Evolutionary conservation across 129 eudicot species (phyloP), one percentile per base, ranked within the genome.

Genomic region (Flaveria linearis): DNA sequence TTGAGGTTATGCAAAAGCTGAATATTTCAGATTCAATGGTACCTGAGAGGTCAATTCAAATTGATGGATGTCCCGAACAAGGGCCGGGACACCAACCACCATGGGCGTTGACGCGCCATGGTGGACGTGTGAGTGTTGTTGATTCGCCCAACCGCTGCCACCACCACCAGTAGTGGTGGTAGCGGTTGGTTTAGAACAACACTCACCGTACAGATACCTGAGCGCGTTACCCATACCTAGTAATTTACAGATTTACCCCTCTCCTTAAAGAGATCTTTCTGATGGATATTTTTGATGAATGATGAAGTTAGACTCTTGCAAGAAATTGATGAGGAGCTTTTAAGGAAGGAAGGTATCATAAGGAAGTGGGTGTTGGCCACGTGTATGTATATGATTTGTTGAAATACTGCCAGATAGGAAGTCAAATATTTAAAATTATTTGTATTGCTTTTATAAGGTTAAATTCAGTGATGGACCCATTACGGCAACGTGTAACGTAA

Each of bases 31-130:
- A 49, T n/a, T 30, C n/a, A 62, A 10, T 33, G 5, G 70, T 77
- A 91, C 98, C 98, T 93, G 87, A 52, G 95, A 88, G 60, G 91
- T 91, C 77, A 78, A 86, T 68, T 91, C 93, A 53, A 88, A 93
- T 78, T 86, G 88, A 51, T 83, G 91, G 55, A 93, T 88, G 82
- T 93, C 97, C 33, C 73, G 97, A 65, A 84, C 92, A 1, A 93
- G 83, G 25, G 93, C 90, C 2, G 98, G 87, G 75, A 90, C 87
- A 13, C 92, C 90, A 69, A 75, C 8, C 41, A 36, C 7, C 7
- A 5, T 75, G 14, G 82, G 5, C 17, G 85, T 62, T 7, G 87
- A 45, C 72, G 80, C 88, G 15, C 88, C 90, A 76, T 92, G 89
- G 81, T 79, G 86, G 72, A 87, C 88, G 4, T 71, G 42, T 15